A percentile compares a stretch with the other conserved stretches of the same genome.
Conservation (phyloP, 495 filamentous ascomycete species). For the Neurospora sp. region DNA sequence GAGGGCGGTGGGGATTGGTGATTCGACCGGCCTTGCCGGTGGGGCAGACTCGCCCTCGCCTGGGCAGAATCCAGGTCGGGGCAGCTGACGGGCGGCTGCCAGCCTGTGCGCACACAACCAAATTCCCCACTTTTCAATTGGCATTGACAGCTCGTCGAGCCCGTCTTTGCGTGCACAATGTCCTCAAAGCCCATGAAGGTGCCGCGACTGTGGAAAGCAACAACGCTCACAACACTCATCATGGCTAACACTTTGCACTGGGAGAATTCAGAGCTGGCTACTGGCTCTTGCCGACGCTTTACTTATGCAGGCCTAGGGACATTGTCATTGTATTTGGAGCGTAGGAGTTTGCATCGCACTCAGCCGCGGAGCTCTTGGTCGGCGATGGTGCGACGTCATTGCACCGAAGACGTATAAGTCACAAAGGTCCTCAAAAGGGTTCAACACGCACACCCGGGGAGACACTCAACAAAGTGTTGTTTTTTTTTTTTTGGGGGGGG, state of each 20-base stretch:
- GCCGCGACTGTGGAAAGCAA: not conserved
- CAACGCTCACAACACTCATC: not conserved
- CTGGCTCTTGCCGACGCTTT: too few species aligned
- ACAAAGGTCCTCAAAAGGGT: not conserved
- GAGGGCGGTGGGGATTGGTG: constrained; percentile 19
- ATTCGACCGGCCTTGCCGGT: constrained; percentile 11
- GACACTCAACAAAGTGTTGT: not conserved
- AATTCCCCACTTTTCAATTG: not conserved
- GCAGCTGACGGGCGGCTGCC: not conserved
- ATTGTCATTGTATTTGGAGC: too few species aligned
- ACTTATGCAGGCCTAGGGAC: too few species aligned
- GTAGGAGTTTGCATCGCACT: too few species aligned
- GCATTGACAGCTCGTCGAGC: not conserved
- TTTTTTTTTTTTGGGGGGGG: not conserved
- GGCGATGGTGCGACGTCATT: not conserved
- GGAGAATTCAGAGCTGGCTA: not conserved
- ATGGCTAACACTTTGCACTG: not conserved
- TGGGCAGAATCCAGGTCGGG: not conserved
- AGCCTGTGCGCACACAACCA: not conserved
- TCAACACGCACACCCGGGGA: not conserved
- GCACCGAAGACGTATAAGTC: not conserved
- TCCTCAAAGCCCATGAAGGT: not conserved
- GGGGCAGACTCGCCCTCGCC: not conserved
- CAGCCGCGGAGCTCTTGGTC: too few species aligned
- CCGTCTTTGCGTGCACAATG: not conserved